Conservation (phyloP, 2,329 filamentous ascomycete genomes). For the Epichloe elymi region DNA sequence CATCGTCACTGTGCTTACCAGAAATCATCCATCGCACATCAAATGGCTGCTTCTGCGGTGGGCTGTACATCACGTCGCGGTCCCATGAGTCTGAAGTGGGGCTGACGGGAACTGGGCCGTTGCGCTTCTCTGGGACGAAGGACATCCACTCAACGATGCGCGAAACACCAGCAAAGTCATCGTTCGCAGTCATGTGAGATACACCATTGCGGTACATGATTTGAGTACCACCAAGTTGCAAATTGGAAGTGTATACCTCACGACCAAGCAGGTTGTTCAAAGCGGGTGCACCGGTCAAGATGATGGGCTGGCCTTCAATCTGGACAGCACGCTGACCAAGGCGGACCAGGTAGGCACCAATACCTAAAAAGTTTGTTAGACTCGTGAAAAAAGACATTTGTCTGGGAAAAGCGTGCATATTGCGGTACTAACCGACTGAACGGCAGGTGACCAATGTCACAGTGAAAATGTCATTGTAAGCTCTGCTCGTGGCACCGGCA, state of each 20-base stretch:
- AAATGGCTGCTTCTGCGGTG: slow-evolving; percentile 70
- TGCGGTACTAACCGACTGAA: slow-evolving; percentile 63
- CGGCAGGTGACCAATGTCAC: slow-evolving; percentile 94
- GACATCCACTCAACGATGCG: slow-evolving; percentile 99
- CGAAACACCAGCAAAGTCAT: slow-evolving; percentile 94
- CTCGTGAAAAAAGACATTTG: background rate
- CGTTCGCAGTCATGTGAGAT: slow-evolving; percentile 93
- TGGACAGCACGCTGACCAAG: slow-evolving; percentile 97
- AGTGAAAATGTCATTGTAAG: slow-evolving; percentile 98
- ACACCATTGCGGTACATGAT: slow-evolving; percentile 99
- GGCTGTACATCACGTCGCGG: slow-evolving; percentile 76
- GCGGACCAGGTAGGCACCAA: slow-evolving; percentile 96
- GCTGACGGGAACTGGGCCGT: slow-evolving; percentile 82
- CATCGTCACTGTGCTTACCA: slow-evolving; percentile 65
- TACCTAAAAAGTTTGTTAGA: slow-evolving; percentile 37
- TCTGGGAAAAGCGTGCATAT: background rate
- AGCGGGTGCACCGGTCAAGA: slow-evolving; percentile 90
- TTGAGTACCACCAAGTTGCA: slow-evolving; percentile 98
- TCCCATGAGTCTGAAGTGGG: slow-evolving; percentile 82
- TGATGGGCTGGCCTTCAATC: slow-evolving; percentile 97
- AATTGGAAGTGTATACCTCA: slow-evolving; percentile 96
- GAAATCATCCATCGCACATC: slow-evolving; percentile 90
- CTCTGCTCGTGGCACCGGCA: slow-evolving; percentile 89
- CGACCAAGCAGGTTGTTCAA: slow-evolving; percentile 97
- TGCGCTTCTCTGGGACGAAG: slow-evolving; percentile 91